Evolutionary conservation across 352 stramenopile species (phyloP).

Genomic region (Blastocystis sp.): DNA sequence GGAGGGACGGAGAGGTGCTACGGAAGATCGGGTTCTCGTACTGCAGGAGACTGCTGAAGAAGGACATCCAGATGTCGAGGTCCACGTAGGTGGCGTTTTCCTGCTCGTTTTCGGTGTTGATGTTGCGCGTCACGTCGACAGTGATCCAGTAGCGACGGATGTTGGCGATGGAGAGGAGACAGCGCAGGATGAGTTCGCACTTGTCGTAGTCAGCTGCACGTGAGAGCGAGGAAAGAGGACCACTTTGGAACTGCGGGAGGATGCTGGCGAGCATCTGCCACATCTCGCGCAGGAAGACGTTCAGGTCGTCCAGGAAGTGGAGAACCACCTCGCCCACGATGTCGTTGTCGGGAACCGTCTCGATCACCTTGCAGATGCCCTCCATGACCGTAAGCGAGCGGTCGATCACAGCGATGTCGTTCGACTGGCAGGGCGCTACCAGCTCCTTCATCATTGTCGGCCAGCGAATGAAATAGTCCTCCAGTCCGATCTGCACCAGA

Average conservation of each 20-base stretch:
- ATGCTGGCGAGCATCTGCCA: background rate
- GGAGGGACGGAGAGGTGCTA: background rate
- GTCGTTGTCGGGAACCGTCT: conserved; percentile 47
- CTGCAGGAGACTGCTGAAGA: background rate
- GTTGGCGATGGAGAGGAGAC: conserved; percentile 43
- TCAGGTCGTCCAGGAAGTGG: conserved; percentile 48
- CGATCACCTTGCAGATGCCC: conserved; percentile 33
- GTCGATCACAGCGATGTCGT: background rate
- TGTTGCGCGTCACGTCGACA: conserved; percentile 21
- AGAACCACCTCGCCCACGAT: conserved; percentile 41
- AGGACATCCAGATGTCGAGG: conserved; percentile 42
- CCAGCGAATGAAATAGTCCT: conserved; percentile 54
- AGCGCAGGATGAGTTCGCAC: background rate
- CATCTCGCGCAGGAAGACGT: background rate
- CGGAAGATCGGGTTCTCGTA: background rate
- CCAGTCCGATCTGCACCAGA: conserved; percentile 39
- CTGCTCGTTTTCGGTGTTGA: conserved; percentile 44
- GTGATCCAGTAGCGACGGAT: conserved; percentile 42
- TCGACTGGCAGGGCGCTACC: background rate
- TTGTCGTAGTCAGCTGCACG: conserved; percentile 25
- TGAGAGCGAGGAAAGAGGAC: background rate
- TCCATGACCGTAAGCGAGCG: conserved; percentile 9
- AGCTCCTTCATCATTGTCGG: conserved; percentile 52
- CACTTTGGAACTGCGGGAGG: background rate
- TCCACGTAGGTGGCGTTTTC: conserved; percentile 18